Conservation (phyloP, 176 grass and related monocot genomes). For the Luzula sylvatica region DNA sequence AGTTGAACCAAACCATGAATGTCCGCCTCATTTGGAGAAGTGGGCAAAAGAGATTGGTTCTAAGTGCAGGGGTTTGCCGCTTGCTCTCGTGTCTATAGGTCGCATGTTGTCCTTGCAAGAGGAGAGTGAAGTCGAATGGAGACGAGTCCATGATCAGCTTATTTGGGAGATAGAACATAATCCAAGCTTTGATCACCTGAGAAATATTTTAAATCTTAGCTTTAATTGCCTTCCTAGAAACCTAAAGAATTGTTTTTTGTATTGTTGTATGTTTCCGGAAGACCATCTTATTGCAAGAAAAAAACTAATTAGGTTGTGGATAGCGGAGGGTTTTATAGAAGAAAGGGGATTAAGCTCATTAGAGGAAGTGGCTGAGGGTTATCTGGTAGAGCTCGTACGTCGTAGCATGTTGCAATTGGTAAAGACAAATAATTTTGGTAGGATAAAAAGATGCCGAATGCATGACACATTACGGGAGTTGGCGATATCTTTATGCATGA, state of each 20-base stretch:
- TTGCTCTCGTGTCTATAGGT: conserved; percentile 26
- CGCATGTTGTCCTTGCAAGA: conserved; percentile 24
- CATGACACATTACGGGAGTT: conserved; percentile 19
- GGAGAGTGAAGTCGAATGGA: conserved; percentile 23
- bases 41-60: conserved; percentile 34
- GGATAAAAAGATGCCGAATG: conserved; percentile 5
- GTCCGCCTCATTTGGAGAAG: conserved; percentile 10
- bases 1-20: neutral
- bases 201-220: conserved; percentile 30
- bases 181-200: conserved; percentile 12
- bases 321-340: conserved; percentile 38
- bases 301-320: conserved; percentile 26
- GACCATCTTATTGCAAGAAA: conserved; percentile 30
- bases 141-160: conserved; percentile 18
- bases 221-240: conserved; percentile 32
- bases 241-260: conserved; percentile 40
- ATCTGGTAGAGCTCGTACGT: conserved; percentile 28
- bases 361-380: conserved; percentile 31
- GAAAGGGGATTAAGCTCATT: conserved; percentile 11
- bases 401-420: conserved; percentile 30
- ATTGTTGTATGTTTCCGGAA: conserved; percentile 42
- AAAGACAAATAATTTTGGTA: neutral
- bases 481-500: neutral
- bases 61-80: conserved; percentile 34
- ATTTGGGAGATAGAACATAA: conserved; percentile 21